Conservation (phyloP, 768 basidiomycete species). For the Terana coerulea region DNA sequence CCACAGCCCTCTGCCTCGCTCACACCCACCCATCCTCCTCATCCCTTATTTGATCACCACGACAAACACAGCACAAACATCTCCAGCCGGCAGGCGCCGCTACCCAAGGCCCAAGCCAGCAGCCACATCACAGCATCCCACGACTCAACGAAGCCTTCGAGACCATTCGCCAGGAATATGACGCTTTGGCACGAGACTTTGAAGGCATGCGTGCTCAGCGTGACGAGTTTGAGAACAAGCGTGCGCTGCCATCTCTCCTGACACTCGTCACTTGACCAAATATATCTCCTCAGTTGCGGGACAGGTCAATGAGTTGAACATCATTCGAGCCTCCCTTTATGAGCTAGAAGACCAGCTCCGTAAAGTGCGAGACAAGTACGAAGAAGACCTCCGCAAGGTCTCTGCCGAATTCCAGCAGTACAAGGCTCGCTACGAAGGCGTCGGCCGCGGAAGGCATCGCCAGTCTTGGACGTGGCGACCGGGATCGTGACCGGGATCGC, state of each 20-base stretch:
- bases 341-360: slow-evolving; percentile 88
- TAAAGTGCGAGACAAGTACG: slow-evolving; percentile 83
- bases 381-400: slow-evolving; percentile 74
- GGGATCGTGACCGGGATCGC: slow-evolving; percentile 24
- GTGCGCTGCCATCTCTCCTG: slow-evolving; percentile 42
- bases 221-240: slow-evolving; percentile 88
- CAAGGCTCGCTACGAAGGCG: slow-evolving; percentile 13
- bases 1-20: background rate
- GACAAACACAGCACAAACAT: slow-evolving; percentile 37
- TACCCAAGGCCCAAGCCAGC: slow-evolving; percentile 27
- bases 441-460: slow-evolving; percentile 26
- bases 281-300: slow-evolving; percentile 47
- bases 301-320: slow-evolving; percentile 88
- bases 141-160: slow-evolving; percentile 80
- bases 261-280: background rate
- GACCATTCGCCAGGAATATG: slow-evolving; percentile 80
- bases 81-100: slow-evolving; percentile 38
- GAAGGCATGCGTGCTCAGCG: slow-evolving; percentile 67
- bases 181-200: slow-evolving; percentile 65
- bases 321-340: slow-evolving; percentile 86
- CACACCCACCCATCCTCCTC: slow-evolving; percentile 4
- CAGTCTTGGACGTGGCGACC: slow-evolving; percentile 22
- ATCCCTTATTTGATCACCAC: too few species aligned
- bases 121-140: slow-evolving; percentile 24
- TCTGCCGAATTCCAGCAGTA: slow-evolving; percentile 45